Evolutionary conservation across 2,329 filamentous ascomycete genomes (phyloP).

Genomic region (Fusarium aywerte): DNA sequence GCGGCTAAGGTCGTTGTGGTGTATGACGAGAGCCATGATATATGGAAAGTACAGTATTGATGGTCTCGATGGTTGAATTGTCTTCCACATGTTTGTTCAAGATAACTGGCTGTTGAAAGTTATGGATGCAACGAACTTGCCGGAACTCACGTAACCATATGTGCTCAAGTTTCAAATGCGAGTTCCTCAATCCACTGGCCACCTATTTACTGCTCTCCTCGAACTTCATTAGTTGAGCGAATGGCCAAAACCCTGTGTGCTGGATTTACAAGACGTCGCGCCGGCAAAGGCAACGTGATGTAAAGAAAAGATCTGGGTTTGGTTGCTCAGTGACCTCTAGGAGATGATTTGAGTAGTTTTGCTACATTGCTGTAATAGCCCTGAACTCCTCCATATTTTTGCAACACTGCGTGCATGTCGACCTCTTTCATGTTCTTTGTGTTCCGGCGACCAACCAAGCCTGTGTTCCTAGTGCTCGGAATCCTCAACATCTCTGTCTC

Average conservation of each 20-base stretch:
- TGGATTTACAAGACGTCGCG: not conserved
- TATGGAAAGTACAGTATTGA: not conserved
- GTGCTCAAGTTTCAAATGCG: not conserved
- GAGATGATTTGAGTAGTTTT: slow-evolving; percentile 65
- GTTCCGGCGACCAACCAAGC: slow-evolving; percentile 74
- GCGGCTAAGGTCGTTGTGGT: not conserved
- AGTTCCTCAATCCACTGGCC: not conserved
- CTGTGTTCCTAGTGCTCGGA: slow-evolving; percentile 89
- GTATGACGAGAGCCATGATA: slow-evolving; percentile 16
- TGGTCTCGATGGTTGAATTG: not conserved
- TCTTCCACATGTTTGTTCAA: not conserved
- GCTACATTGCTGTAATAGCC: slow-evolving; percentile 70
- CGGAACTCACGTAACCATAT: not conserved
- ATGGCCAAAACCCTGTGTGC: not conserved
- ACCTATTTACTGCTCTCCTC: not conserved
- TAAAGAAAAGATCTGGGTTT: not conserved
- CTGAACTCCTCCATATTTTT: slow-evolving; percentile 64
- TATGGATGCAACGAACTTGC: not conserved
- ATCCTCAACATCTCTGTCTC: slow-evolving; percentile 91
- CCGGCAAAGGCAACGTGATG: not conserved
- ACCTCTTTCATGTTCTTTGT: slow-evolving; percentile 46
- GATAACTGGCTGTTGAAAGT: not conserved
- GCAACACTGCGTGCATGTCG: slow-evolving; percentile 58
- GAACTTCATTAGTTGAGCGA: not conserved
- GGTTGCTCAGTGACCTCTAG: slow-evolving; percentile 38